Percentiles rank a stretch among this genome's conserved stretches.
These are phyloP conservation scores for Psilocybe sp. DNA, from an alignment of 768 basidiomycete genomes.

Conservation along the genomic window DNA sequence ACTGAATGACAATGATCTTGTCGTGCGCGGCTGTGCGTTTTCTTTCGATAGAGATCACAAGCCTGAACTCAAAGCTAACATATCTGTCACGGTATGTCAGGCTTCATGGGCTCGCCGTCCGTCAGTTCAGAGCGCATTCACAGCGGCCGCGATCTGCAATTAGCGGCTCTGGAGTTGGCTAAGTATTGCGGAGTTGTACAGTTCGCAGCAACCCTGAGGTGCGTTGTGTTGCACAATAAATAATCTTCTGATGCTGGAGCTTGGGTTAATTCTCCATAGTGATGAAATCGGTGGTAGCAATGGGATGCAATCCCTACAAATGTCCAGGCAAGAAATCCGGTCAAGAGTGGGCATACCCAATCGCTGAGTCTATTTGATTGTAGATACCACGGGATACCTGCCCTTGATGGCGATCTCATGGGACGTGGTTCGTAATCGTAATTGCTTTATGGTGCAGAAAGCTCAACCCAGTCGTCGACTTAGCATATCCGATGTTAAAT, in stretches of 20 bases:
- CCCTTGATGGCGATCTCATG: conserved; percentile 46
- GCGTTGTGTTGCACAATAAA: conserved; percentile 2
- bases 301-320: conserved; percentile 36
- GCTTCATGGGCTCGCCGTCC: conserved; percentile 40
- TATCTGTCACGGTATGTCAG: conserved; percentile 3
- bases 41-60: not conserved
- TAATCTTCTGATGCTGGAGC: not conserved
- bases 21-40: conserved; percentile 23
- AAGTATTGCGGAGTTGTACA: conserved; percentile 26
- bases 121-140: conserved; percentile 26
- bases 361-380: not conserved
- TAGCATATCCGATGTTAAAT: conserved; percentile 31
- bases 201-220: conserved; percentile 30
- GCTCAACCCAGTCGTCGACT: not conserved
- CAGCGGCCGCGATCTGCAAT: conserved; percentile 19
- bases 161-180: conserved; percentile 24
- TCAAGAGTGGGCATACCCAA: not conserved
- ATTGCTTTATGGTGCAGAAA: conserved; percentile 18
- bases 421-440: conserved; percentile 34
- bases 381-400: conserved; percentile 37
- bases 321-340: conserved; percentile 26
- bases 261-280: conserved; percentile 11
- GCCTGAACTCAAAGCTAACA: not conserved
- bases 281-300: conserved; percentile 44
- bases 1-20: conserved; percentile 38